phyloP scores from a whole-genome alignment of 805 yeast species.

The Metschnikowia peoriensis region DNA sequence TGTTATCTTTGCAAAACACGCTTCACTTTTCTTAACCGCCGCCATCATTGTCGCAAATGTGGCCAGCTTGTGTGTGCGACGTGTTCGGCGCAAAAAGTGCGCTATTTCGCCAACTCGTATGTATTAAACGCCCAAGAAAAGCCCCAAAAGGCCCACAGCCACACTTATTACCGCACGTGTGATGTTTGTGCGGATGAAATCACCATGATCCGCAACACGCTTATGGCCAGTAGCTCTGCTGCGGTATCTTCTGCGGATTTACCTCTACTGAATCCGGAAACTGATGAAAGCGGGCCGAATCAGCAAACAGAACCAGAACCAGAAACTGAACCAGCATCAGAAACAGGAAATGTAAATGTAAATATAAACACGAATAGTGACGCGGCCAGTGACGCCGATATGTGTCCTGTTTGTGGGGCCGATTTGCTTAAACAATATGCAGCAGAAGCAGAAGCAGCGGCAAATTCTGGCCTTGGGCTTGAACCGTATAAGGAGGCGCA shows the following conservation, averaged over 20 bases:
- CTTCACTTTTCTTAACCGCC: slow-evolving; percentile 63
- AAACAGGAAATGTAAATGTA: too few species aligned
- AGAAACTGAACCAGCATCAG: too few species aligned
- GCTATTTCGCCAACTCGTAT: slow-evolving; percentile 24
- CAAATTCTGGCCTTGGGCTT: slow-evolving; percentile 16
- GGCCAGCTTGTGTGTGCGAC: slow-evolving; percentile 74
- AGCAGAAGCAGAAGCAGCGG: slow-evolving; percentile 1
- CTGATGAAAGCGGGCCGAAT: too few species aligned
- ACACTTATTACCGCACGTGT: slow-evolving; percentile 61
- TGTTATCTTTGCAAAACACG: slow-evolving; percentile 55
- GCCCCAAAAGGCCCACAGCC: slow-evolving; percentile 11
- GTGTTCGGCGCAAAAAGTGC: slow-evolving; percentile 55
- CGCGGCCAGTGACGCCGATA: slow-evolving; percentile 25
- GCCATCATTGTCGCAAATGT: slow-evolving; percentile 83
- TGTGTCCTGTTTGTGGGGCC: slow-evolving; percentile 44
- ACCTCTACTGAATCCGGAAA: too few species aligned
- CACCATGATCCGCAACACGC: slow-evolving; percentile 22
- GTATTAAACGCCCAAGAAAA: slow-evolving; percentile 19
- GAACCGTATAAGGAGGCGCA: slow-evolving; percentile 58
- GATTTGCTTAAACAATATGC: slow-evolving; percentile 27
- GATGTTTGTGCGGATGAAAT: slow-evolving; percentile 64
- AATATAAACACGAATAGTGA: neutral
- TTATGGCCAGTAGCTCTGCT: slow-evolving; percentile 2
- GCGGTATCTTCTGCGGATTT: too few species aligned
- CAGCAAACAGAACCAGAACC: too few species aligned